phyloP scores from a whole-genome alignment of 1,284 basidiomycete species.

The Fomitopsis palustris region DNA sequence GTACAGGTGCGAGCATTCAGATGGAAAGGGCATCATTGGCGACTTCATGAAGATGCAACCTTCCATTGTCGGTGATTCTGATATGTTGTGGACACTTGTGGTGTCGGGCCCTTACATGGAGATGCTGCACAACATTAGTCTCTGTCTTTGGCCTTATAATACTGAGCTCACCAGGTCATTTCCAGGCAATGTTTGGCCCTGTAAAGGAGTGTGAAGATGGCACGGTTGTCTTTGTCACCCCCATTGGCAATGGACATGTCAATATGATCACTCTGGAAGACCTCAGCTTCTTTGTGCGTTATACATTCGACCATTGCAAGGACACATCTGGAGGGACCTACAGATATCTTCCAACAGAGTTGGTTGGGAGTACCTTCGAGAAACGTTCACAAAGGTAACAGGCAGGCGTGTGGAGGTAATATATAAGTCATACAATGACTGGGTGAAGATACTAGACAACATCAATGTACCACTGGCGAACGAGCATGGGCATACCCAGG shows the following conservation, averaged over 20 bases:
- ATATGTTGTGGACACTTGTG: constrained; percentile 28
- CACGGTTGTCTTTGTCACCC: constrained; percentile 25
- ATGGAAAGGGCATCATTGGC: constrained; percentile 16
- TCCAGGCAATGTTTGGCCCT: constrained; percentile 26
- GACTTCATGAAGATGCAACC: constrained; percentile 17
- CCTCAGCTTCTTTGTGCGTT: constrained; percentile 33
- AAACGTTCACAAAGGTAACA: constrained; percentile 42
- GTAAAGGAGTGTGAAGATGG: constrained; percentile 26
- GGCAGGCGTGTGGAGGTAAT: constrained; percentile 37
- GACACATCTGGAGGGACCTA: constrained; percentile 38
- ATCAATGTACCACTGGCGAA: constrained; percentile 34
- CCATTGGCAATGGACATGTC: constrained; percentile 24
- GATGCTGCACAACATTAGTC: constrained; percentile 28
- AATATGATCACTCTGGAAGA: constrained; percentile 31
- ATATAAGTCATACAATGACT: constrained; percentile 37
- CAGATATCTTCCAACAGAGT: constrained; percentile 42
- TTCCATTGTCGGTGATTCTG: constrained; percentile 16
- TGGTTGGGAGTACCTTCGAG: constrained; percentile 39
- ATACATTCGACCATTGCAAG: constrained; percentile 40
- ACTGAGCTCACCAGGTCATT: neutral
- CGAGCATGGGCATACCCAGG: constrained; percentile 10
- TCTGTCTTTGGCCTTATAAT: neutral
- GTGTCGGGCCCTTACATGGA: constrained; percentile 33
- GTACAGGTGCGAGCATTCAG: constrained; percentile 21
- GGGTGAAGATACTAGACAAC: constrained; percentile 33